Base-by-base conservation (phyloP, 176 grass and related monocot genomes). In the Aegilops tauschii region DNA sequence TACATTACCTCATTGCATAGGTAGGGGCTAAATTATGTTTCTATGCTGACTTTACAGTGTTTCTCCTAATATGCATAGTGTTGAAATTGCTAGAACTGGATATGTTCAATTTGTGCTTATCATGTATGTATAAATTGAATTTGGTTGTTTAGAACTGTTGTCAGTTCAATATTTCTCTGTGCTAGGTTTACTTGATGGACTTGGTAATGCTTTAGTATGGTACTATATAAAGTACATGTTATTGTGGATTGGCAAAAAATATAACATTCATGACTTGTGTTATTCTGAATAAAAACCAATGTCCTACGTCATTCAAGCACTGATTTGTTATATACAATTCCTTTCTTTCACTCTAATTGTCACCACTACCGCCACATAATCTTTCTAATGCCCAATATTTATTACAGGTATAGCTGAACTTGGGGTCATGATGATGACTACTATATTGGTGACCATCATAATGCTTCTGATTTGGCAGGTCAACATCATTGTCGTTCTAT, bases 401-500 rank as follows among this genome's bases (percentile, higher is more conserved):
- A 39, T 76, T 81, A 44, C 94, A 99, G 97, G 94, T 67, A 99
- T 96, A 29, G 90, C 97, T 36, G 97, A 96, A 88, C 92, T 99
- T 86, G 94, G 94, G 32, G 94, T 99, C 67, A 94, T 99, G 97
- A 99, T 93, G 87, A 96, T 90, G 90, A 99, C 97, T 87, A 96
- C 94, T 76, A 79, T 99, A 37, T 81, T 99, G 65, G 90, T 99
- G 47, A 99, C 97, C 62, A 88, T 99, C 80, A 99, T 99, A 84
- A 99, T 99, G 94, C 97, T 99, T 75, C 62, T 99, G 83, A 99
- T 99, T 91, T 96, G 97, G 94, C 97, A 99, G 91, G 87, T 96
- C 83, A 99, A 99, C 75, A 99, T 99, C 30, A 59, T 99, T 65
- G 67, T 93, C 32, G 97, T 96, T 84, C 69, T 95, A 61, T 95